phyloP scores from a whole-genome alignment of 495 filamentous ascomycete species.

The Penicillium nucicola region DNA sequence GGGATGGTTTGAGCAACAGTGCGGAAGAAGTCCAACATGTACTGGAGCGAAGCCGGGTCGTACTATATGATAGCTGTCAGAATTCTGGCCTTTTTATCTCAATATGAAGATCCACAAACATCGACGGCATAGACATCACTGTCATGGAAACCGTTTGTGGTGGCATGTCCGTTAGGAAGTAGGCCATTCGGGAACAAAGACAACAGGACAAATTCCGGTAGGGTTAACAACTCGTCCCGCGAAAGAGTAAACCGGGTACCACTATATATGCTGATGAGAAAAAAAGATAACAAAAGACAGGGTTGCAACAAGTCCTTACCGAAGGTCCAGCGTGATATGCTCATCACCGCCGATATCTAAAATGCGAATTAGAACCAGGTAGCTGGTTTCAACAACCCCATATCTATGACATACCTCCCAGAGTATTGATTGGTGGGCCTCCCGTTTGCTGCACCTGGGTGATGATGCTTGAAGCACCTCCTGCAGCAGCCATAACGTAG shows the following conservation, averaged over 20 bases:
- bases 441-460: slow-evolving; percentile 96
- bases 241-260: slow-evolving; percentile 92
- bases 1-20: slow-evolving; percentile 92
- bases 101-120: slow-evolving; percentile 56
- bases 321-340: slow-evolving; percentile 89
- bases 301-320: slow-evolving; percentile 51
- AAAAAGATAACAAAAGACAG: too few relatives aligned
- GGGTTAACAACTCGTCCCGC: slow-evolving; percentile 87
- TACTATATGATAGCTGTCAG: slow-evolving; percentile 71
- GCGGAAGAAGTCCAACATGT: slow-evolving; percentile 99
- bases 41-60: slow-evolving; percentile 91
- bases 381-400: background rate
- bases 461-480: slow-evolving; percentile 95
- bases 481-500: slow-evolving; percentile 96
- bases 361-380: background rate
- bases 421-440: slow-evolving; percentile 75
- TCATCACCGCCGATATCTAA: slow-evolving; percentile 87
- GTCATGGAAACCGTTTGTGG: slow-evolving; percentile 84
- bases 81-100: slow-evolving; percentile 48
- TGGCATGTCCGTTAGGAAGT: slow-evolving; percentile 82
- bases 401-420: slow-evolving; percentile 68
- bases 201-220: slow-evolving; percentile 96
- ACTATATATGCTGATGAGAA: slow-evolving; percentile 43
- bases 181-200: slow-evolving; percentile 98
- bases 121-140: slow-evolving; percentile 95